Evolutionary conservation across 495 filamentous ascomycete genomes (phyloP).

Genomic region (Parathielavia appendiculata): DNA sequence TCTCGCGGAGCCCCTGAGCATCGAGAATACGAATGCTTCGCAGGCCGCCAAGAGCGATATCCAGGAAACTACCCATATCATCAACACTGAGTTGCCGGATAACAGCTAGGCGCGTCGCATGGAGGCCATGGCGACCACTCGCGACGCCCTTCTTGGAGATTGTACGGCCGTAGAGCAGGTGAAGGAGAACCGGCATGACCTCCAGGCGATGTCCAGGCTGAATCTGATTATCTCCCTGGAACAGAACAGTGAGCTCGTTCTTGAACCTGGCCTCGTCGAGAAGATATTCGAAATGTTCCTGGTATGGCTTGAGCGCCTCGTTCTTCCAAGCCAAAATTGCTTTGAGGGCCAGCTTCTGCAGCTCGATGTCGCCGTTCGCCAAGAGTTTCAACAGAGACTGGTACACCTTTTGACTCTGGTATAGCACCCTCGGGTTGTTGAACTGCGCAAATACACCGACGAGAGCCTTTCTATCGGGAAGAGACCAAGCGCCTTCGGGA

Average conservation of each 20-base stretch:
- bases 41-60: slow-evolving; percentile 73
- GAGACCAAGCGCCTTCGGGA: slow-evolving; percentile 54
- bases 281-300: slow-evolving; percentile 81
- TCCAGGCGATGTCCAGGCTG: slow-evolving; percentile 63
- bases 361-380: slow-evolving; percentile 78
- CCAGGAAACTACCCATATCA: slow-evolving; percentile 71
- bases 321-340: slow-evolving; percentile 86
- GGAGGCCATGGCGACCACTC: slow-evolving; percentile 54
- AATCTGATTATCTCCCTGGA: slow-evolving; percentile 75
- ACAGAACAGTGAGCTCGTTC: slow-evolving; percentile 81
- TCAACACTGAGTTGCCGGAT: slow-evolving; percentile 48
- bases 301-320: slow-evolving; percentile 65
- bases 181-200: slow-evolving; percentile 78
- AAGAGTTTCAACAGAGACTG: slow-evolving; percentile 65
- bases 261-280: slow-evolving; percentile 88
- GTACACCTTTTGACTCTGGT: slow-evolving; percentile 70
- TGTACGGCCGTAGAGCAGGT: slow-evolving; percentile 82
- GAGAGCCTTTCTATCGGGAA: slow-evolving; percentile 69
- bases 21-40: slow-evolving; percentile 52
- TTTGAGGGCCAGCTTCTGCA: slow-evolving; percentile 79
- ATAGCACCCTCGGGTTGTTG: slow-evolving; percentile 76
- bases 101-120: slow-evolving; percentile 57
- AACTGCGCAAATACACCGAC: slow-evolving; percentile 81
- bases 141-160: slow-evolving; percentile 73
- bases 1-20: slow-evolving; percentile 42